Conservation (phyloP, 148 eudicot species). For the Rhododendron simsii region DNA sequence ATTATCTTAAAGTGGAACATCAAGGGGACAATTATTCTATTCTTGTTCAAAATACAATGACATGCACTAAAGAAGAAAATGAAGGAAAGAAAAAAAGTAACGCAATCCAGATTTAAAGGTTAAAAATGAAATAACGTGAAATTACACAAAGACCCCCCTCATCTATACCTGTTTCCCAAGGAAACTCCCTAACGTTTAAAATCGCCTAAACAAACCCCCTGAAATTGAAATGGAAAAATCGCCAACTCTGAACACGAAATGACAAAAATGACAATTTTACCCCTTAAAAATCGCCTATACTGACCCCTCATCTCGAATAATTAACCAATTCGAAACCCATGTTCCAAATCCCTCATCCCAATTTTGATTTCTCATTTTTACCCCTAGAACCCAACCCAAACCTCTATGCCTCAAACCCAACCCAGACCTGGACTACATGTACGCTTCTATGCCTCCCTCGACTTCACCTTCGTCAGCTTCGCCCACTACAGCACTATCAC, state of each 20-base stretch:
- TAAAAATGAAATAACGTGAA: not conserved
- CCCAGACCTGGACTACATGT: no score
- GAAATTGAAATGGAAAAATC: not conserved
- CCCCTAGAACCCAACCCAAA: no score
- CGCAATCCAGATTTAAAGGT: not conserved
- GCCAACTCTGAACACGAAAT: not conserved
- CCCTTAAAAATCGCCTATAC: no score
- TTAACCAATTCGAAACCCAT: not conserved
- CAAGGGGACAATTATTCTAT: not conserved
- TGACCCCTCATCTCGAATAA: not conserved
- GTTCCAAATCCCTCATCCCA: not conserved
- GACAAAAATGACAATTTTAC: no score
- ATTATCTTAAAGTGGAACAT: no score
- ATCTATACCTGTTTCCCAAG: no score
- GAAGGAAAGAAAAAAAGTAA: not conserved
- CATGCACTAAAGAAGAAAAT: not conserved
- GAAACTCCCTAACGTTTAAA: not conserved
- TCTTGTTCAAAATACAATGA: not conserved
- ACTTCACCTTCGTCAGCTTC: no score
- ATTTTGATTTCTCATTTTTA: no score
- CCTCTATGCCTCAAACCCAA: no score
- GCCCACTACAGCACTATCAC: no score
- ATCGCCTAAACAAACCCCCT: not conserved
- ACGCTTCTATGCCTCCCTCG: no score
- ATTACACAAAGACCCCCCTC: no score